Evolutionary conservation across 1,284 basidiomycete species (phyloP).

Genomic region (Leccinum solheimii): DNA sequence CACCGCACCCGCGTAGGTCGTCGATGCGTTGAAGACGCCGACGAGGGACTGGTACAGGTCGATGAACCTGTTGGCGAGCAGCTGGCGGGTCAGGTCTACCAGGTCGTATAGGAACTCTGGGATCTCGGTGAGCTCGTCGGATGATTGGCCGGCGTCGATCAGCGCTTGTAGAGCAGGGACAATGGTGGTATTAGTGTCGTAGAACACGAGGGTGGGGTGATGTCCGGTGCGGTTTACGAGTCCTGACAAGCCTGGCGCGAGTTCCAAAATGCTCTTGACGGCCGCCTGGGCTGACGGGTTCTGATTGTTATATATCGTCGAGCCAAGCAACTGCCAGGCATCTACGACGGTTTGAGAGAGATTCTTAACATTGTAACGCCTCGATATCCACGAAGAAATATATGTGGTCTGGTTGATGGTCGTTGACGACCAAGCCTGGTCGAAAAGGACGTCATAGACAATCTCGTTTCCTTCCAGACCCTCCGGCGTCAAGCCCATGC

Average conservation of each 20-base stretch:
- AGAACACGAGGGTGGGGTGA: constrained; percentile 39
- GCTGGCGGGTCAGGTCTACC: constrained; percentile 44
- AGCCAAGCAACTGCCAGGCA: constrained; percentile 41
- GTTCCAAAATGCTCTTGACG: constrained; percentile 41
- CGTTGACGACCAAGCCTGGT: constrained; percentile 42
- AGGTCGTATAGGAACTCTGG: constrained; percentile 43
- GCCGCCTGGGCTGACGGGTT: constrained; percentile 20
- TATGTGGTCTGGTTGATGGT: constrained; percentile 7
- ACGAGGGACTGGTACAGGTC: constrained; percentile 24
- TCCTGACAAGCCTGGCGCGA: constrained; percentile 37
- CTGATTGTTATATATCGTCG: constrained; percentile 43
- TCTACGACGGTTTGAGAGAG: constrained; percentile 31
- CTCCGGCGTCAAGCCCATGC: constrained; percentile 44
- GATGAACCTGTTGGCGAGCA: constrained; percentile 42
- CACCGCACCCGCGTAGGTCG: constrained; percentile 24
- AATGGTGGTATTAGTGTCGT: constrained; percentile 24
- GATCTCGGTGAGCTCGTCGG: constrained; percentile 2
- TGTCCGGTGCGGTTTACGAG: constrained; percentile 38
- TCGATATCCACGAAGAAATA: constrained; percentile 12
- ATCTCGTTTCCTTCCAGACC: constrained; percentile 48
- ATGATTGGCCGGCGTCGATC: constrained; percentile 30
- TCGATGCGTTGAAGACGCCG: constrained; percentile 28
- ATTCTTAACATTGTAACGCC: constrained; percentile 36
- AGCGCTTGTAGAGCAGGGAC: constrained; percentile 39
- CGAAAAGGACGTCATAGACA: constrained; percentile 44